Percentiles rank a stretch among this genome's conserved stretches.
phyloP scores from a whole-genome alignment of 768 basidiomycete species.

The Tulasnella sp. region DNA sequence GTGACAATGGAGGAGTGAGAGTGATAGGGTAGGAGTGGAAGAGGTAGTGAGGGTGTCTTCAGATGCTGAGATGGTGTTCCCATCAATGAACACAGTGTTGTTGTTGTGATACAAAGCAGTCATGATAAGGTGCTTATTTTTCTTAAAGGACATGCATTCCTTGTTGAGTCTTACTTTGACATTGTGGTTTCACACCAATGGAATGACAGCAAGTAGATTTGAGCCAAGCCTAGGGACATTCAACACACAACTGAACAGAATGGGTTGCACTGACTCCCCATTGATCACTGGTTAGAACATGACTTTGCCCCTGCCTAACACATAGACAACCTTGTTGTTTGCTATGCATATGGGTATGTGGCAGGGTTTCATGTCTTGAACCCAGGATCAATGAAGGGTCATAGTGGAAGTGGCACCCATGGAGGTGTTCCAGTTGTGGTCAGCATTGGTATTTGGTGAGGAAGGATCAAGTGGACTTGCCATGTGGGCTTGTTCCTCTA shows the following conservation, averaged over 20 bases:
- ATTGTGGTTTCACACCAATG: background rate
- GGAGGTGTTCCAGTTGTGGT: constrained; percentile 25
- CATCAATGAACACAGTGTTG: background rate
- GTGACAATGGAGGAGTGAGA: background rate
- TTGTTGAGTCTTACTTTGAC: background rate
- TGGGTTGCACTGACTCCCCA: background rate
- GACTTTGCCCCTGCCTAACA: constrained; percentile 26
- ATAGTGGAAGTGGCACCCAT: constrained; percentile 30
- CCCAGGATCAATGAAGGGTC: constrained; percentile 28
- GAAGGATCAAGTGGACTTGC: background rate
- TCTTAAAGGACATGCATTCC: background rate
- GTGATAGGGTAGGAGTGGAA: background rate
- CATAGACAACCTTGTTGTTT: constrained; percentile 22
- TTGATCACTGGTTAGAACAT: constrained; percentile 21
- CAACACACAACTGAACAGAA: constrained; percentile 16
- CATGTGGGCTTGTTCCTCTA: too few relatives aligned
- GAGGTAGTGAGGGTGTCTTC: background rate
- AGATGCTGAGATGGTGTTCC: background rate
- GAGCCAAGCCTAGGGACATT: background rate
- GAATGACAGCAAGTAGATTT: background rate
- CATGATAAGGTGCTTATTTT: background rate
- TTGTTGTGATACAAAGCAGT: background rate
- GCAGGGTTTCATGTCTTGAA: constrained; percentile 20
- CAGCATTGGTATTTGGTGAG: background rate
- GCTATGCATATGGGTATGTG: constrained; percentile 24